A percentile compares a stretch with the other conserved stretches of the same genome.
These are phyloP conservation scores for Aureobasidium sp. DNA, from an alignment of 2,329 filamentous ascomycete species.

Conservation along the genomic window DNA sequence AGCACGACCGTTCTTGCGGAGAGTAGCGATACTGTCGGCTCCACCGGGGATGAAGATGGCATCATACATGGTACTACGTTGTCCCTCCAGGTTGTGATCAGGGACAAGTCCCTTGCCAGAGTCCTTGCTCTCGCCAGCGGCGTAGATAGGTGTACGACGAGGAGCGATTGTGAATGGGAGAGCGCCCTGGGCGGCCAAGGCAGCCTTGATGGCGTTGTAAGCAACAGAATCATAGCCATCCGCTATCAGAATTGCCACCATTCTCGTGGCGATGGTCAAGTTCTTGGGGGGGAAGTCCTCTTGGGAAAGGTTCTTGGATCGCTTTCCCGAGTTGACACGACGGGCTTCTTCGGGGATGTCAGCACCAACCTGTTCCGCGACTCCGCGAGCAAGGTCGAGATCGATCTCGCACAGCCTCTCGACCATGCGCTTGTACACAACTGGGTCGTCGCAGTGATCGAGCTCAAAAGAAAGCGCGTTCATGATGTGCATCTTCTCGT, in stretches of 20 bases:
- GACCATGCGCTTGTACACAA: conserved; percentile 64
- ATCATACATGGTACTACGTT: conserved; percentile 74
- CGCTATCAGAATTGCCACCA: conserved; percentile 65
- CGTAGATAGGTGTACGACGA: conserved; percentile 55
- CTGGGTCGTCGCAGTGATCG: conserved; percentile 70
- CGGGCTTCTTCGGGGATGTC: conserved; percentile 45
- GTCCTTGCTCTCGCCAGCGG: conserved; percentile 48
- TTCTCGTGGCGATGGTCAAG: conserved; percentile 61
- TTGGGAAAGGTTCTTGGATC: conserved; percentile 59
- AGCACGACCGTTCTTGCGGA: conserved; percentile 62
- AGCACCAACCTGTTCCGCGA: conserved; percentile 62
- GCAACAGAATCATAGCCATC: conserved; percentile 64
- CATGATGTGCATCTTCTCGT: conserved; percentile 56
- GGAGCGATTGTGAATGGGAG: conserved; percentile 65
- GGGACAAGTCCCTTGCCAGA: conserved; percentile 50
- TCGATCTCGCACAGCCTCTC: conserved; percentile 65
- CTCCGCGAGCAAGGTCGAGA: conserved; percentile 55
- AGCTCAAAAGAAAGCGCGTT: conserved; percentile 60
- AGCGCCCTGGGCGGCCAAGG: conserved; percentile 53
- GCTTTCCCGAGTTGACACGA: conserved; percentile 56
- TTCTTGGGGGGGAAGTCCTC: conserved; percentile 54
- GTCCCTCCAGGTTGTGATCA: conserved; percentile 71
- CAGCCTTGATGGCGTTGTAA: conserved; percentile 57
- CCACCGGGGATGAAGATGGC: conserved; percentile 70
- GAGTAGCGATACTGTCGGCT: conserved; percentile 49